Evolutionary conservation across 2,329 filamentous ascomycete species (phyloP), one percentile per base, ranked within the genome.

Genomic region (Pseudogymnoascus sp.): DNA sequence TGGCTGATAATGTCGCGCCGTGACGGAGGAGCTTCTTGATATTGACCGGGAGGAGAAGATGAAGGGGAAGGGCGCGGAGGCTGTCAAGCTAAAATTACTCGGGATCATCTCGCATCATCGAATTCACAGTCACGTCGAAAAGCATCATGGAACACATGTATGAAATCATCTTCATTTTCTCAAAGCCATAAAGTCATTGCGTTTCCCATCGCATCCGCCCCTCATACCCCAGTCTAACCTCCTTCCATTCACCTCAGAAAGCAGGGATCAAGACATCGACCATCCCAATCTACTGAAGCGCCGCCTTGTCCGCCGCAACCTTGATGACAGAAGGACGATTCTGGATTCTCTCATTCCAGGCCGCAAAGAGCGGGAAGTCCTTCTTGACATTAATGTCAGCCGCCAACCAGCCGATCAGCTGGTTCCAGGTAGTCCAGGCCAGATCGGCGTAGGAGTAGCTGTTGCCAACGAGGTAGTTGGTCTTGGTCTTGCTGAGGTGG

Each of bases 391-490:
- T 16, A 16, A 56, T 56, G 23, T 33, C 28, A 18, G 28, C 23
- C 7, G 50, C 50, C 28, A 56, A 8, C 50, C 50, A 56, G 28
- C 50, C 28, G 21, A 56, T 56, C 5, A 56, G 28, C 50, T 56
- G 50, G 37, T 70, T 65, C 72, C 73, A 75, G 1, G 72, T 62
- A 5, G 76, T 59, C 63, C 76, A 77, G 0, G 72, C 65, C 21
- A 78, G 61, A 66, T 78, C 77, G 1, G 72, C 77, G 66, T 75
- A 77, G 3, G 73, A 75, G 63, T 53, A 61, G 65, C 75, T 77
- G 63, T 75, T 67, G 1, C 71, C 75, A 14, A 78, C 74, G 6
- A 78, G 69, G 50, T 70, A 77, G 23, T 71, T 67, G 10, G 50
- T 56, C 11, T 70, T 69, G 23, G 67, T 67, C 60, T 71, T 67